phyloP scores from a whole-genome alignment of 768 basidiomycete species.

The Strobilomyces confusus region DNA sequence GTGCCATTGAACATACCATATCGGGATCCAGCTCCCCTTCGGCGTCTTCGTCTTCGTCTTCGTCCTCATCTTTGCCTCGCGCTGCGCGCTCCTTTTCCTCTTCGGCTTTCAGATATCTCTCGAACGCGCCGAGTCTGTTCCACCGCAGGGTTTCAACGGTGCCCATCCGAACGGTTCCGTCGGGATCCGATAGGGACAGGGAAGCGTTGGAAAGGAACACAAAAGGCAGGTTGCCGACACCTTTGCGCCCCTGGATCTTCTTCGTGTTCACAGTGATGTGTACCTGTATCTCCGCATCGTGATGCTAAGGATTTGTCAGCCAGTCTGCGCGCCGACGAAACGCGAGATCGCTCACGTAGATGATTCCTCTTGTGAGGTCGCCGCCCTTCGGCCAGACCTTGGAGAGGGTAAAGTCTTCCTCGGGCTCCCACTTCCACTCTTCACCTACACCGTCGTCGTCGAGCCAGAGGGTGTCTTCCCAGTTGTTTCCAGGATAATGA shows the following conservation, averaged over 20 bases:
- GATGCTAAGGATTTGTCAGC: conserved; percentile 39
- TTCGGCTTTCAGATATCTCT: conserved; percentile 24
- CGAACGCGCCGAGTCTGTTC: conserved; percentile 28
- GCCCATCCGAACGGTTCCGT: conserved; percentile 20
- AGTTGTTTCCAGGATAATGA: conserved; percentile 38
- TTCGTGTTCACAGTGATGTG: conserved; percentile 62
- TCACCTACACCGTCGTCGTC: conserved; percentile 36
- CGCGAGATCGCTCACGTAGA: conserved; percentile 50
- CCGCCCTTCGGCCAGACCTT: conserved; percentile 53
- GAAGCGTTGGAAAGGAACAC: conserved; percentile 53
- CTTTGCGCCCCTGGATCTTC: conserved; percentile 50
- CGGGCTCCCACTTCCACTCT: conserved; percentile 65
- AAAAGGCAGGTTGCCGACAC: conserved; percentile 56
- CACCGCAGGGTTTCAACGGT: conserved; percentile 25
- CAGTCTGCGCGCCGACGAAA: background rate
- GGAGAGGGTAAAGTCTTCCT: conserved; percentile 59
- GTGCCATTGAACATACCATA: conserved; percentile 16
- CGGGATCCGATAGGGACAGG: conserved; percentile 24
- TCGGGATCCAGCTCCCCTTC: conserved; percentile 28
- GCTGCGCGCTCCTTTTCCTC: conserved; percentile 25
- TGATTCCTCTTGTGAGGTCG: conserved; percentile 44
- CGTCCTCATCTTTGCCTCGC: conserved; percentile 12
- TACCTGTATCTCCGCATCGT: conserved; percentile 46
- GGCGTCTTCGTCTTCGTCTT: conserved; percentile 21
- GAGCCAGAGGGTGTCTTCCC: conserved; percentile 30